Evolutionary conservation across 2,329 filamentous ascomycete genomes (phyloP).

Genomic region (Nemania diffusa): DNA sequence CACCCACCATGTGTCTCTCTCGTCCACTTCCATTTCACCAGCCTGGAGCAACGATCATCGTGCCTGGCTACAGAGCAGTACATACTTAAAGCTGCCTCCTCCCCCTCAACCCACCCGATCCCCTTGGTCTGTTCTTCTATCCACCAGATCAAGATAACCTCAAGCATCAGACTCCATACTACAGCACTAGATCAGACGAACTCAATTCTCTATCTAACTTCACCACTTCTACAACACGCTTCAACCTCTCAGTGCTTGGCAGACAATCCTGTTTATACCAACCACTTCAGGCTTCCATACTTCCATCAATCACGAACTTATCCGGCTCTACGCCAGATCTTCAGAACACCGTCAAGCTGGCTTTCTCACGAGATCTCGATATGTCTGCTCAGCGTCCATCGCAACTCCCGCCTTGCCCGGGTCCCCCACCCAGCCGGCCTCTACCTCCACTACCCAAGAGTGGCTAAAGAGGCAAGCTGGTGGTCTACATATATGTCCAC

Average conservation of each 20-base stretch:
- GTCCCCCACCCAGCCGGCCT: constrained; percentile 71
- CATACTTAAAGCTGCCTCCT: constrained; percentile 49
- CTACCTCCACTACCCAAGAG: constrained; percentile 73
- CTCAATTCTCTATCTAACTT: constrained; percentile 4
- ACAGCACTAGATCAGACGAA: constrained; percentile 17
- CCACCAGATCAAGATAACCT: constrained; percentile 41
- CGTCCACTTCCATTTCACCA: constrained; percentile 36
- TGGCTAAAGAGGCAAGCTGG: constrained; percentile 52
- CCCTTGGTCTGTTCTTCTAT: constrained; percentile 30
- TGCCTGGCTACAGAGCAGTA: constrained; percentile 36
- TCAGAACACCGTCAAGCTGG: constrained; percentile 45
- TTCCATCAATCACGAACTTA: background rate
- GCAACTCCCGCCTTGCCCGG: constrained; percentile 74
- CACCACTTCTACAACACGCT: constrained; percentile 1
- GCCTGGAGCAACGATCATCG: constrained; percentile 39
- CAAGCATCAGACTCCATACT: constrained; percentile 23
- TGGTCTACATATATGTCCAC: constrained; percentile 13
- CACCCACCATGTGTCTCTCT: constrained; percentile 43
- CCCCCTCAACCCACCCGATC: constrained; percentile 39
- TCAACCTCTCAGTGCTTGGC: constrained; percentile 4
- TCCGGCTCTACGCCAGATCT: constrained; percentile 35
- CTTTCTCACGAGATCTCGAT: constrained; percentile 49
- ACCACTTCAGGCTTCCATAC: constrained; percentile 1
- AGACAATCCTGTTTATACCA: constrained; percentile 10
- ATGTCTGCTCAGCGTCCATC: constrained; percentile 72